A percentile compares a stretch with the other conserved stretches of the same genome.
Evolutionary conservation across 2,329 filamentous ascomycete species (phyloP).

Genomic region (Diaporthe eres): DNA sequence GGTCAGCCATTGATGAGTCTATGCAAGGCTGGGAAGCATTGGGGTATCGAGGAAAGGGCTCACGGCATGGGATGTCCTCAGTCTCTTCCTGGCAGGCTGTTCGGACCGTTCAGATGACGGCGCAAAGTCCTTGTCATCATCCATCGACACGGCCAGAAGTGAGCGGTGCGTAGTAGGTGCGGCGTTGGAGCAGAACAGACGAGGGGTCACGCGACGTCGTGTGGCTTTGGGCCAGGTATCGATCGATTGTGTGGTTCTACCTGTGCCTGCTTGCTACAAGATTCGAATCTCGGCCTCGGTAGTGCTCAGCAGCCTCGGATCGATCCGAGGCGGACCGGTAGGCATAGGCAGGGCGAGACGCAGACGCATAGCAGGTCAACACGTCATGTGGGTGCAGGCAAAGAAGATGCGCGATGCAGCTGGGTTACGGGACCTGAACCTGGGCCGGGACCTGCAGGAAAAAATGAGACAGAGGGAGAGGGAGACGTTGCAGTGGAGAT

Average conservation of each 20-base stretch:
- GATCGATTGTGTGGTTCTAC: not conserved
- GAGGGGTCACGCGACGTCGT: slow-evolving; percentile 4
- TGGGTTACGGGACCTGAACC: not conserved
- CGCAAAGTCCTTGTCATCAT: slow-evolving; percentile 46
- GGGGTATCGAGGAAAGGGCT: slow-evolving; percentile 42
- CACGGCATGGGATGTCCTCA: slow-evolving; percentile 60
- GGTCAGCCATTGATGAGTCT: slow-evolving; percentile 29
- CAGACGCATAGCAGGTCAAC: slow-evolving; percentile 27
- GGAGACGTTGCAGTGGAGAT: slow-evolving; percentile 25
- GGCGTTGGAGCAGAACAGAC: too few relatives aligned
- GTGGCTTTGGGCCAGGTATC: not conserved
- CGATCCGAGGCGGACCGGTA: slow-evolving; percentile 30
- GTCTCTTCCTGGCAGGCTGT: slow-evolving; percentile 54
- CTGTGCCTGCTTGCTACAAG: slow-evolving; percentile 1
- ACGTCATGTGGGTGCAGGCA: not conserved
- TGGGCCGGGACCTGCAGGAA: slow-evolving; percentile 9
- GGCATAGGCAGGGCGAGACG: slow-evolving; percentile 22
- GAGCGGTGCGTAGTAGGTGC: not conserved
- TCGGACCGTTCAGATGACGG: slow-evolving; percentile 44
- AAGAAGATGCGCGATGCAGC: slow-evolving; percentile 3
- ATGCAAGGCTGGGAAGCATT: not conserved
- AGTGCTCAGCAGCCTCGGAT: slow-evolving; percentile 30
- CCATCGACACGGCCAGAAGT: slow-evolving; percentile 17
- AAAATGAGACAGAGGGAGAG: not conserved
- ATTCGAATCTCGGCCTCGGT: slow-evolving; percentile 29